These are phyloP conservation scores for Bacidia rubella DNA, from an alignment of 495 filamentous ascomycete genomes.

Conservation along the genomic window DNA sequence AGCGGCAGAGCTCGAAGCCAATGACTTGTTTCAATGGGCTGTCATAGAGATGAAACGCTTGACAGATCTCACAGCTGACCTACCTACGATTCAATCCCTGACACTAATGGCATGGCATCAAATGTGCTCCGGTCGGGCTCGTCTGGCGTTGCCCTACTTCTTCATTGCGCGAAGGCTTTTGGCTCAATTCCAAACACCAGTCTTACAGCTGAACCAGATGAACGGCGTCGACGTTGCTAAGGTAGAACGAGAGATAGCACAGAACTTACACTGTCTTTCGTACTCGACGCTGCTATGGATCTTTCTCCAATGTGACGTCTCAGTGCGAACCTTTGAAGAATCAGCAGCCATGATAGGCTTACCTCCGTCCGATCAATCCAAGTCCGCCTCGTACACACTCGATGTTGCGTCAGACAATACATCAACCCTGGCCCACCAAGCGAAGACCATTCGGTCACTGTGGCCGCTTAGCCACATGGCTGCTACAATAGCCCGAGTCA, in stretches of 20 bases:
- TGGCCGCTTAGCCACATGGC: constrained; percentile 17
- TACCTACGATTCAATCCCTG: constrained; percentile 15
- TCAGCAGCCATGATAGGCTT: constrained; percentile 6
- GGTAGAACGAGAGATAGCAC: constrained; percentile 15
- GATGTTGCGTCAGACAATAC: constrained; percentile 16
- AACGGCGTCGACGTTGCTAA: constrained; percentile 17
- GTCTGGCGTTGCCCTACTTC: constrained; percentile 12
- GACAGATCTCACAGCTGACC: background rate
- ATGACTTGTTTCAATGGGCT: constrained; percentile 14
- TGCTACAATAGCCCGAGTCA: constrained; percentile 15
- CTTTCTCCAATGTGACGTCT: constrained; percentile 16
- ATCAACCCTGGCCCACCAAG: constrained; percentile 14
- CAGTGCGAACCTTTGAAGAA: constrained; percentile 10
- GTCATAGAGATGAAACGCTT: constrained; percentile 4
- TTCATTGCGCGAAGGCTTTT: constrained; percentile 13
- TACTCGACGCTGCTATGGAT: constrained; percentile 17
- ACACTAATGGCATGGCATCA: constrained; percentile 17
- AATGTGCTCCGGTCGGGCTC: constrained; percentile 11
- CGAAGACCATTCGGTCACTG: constrained; percentile 12
- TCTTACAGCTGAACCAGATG: constrained; percentile 9
- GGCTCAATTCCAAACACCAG: constrained; percentile 7
- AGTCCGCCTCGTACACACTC: constrained; percentile 8
- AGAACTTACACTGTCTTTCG: constrained; percentile 16
- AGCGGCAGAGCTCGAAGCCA: constrained; percentile 4
- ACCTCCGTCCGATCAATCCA: constrained; percentile 14